A percentile compares a stretch with the other conserved stretches of the same genome.
Conservation (phyloP, 129 eudicot species). For the Oenanthe sinensis region DNA sequence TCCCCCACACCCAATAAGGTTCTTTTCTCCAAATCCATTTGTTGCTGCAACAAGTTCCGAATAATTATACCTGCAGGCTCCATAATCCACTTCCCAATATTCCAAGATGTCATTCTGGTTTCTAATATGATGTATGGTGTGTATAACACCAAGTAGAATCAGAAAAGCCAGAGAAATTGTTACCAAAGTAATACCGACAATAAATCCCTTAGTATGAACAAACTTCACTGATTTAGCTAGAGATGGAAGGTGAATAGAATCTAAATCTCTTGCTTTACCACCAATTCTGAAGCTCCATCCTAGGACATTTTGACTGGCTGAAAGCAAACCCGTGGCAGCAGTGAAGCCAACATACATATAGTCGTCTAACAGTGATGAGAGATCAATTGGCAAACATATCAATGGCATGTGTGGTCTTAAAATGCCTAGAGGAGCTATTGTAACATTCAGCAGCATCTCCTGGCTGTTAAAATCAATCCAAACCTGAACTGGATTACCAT, state of each 20-base stretch:
- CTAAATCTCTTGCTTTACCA: slow-evolving; percentile 17
- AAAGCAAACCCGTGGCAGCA: slow-evolving; percentile 22
- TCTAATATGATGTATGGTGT: slow-evolving; percentile 10
- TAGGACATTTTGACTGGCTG: slow-evolving; percentile 17
- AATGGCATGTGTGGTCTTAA: slow-evolving; percentile 19
- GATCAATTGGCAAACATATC: slow-evolving; percentile 18
- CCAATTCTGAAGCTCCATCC: slow-evolving; percentile 27
- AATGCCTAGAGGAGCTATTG: slow-evolving; percentile 25
- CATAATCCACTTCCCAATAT: slow-evolving; percentile 26
- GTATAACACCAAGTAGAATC: slow-evolving; percentile 11
- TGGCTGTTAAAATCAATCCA: slow-evolving; percentile 20
- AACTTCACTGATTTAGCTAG: not conserved
- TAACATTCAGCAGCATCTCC: slow-evolving; percentile 21
- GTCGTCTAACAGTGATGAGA: slow-evolving; percentile 14
- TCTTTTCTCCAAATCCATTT: slow-evolving; percentile 15
- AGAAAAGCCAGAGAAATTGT: slow-evolving; percentile 10
- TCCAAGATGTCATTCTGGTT: slow-evolving; percentile 12
- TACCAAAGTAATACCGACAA: slow-evolving; percentile 15
- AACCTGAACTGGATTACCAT: slow-evolving; percentile 15
- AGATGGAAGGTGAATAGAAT: slow-evolving; percentile 14
- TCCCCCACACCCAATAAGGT: not conserved
- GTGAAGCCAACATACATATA: slow-evolving; percentile 24
- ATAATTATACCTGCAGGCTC: slow-evolving; percentile 21
- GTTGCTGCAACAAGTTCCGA: slow-evolving; percentile 24
- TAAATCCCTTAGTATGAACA: slow-evolving; percentile 16